phyloP scores from a whole-genome alignment of 805 yeast species.

The Metschnikowia koreensis region DNA sequence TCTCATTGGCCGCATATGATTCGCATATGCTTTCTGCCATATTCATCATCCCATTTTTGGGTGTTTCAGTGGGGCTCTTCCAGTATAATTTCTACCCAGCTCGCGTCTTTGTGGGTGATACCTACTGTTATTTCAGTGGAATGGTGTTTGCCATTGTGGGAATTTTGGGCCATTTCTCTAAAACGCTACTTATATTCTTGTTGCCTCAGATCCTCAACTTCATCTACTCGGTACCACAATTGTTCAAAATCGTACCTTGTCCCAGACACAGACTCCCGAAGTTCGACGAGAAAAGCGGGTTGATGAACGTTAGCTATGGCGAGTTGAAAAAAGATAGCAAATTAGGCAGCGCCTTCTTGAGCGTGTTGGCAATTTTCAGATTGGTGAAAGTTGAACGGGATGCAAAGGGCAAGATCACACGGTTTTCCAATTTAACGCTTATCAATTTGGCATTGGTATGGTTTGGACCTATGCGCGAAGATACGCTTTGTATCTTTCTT shows the following conservation, averaged over 20 bases:
- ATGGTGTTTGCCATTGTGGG: constrained; percentile 99
- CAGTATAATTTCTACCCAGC: constrained; percentile 91
- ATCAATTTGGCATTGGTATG: constrained; percentile 80
- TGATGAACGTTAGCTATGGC: constrained; percentile 62
- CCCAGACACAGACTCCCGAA: constrained; percentile 93
- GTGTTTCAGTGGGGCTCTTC: constrained; percentile 74
- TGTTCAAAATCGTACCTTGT: constrained; percentile 83
- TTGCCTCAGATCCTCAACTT: constrained; percentile 91
- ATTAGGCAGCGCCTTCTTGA: constrained; percentile 32
- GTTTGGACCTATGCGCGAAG: constrained; percentile 91
- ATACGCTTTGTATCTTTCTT: constrained; percentile 59
- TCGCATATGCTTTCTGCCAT: constrained; percentile 82
- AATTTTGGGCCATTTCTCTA: constrained; percentile 92
- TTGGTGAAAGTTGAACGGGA: constrained; percentile 43
- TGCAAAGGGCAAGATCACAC: constrained; percentile 25
- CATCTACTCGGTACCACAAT: constrained; percentile 86
- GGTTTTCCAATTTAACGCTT: constrained; percentile 80
- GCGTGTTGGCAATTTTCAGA: constrained; percentile 45
- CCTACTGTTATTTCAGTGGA: constrained; percentile 96
- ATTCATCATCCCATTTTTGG: constrained; percentile 80
- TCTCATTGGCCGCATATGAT: constrained; percentile 58
- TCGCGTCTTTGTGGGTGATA: constrained; percentile 92
- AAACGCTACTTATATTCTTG: constrained; percentile 81
- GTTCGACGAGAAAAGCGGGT: constrained; percentile 64
- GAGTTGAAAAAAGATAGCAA: constrained; percentile 30